Base-by-base conservation (phyloP, 495 filamentous ascomycete genomes). In the Aspergillus indologenus region DNA sequence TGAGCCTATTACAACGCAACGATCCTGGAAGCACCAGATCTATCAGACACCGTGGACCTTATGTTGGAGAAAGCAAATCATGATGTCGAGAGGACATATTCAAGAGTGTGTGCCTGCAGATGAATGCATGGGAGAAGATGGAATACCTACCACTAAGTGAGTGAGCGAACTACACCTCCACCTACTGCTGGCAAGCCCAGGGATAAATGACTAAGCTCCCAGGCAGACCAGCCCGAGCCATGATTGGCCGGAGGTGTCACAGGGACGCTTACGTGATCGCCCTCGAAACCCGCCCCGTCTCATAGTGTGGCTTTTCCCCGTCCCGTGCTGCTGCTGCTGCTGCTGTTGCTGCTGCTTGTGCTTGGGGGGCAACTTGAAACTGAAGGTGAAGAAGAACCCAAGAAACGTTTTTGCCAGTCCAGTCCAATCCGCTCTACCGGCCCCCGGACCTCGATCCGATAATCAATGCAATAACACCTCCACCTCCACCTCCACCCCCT, bases 291-390 rank as follows among this genome's bases (percentile, higher is more conserved):
- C 60, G 65, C 60, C 61, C 60, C 55, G 47, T 56, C 58, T 56
- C 60, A 61, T 66, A 67, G 71, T 57, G 74, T 72, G 72, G 72
- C 72, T 73, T 73, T 74, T 71, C 68, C 68, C 61, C 51, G 64
- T 66, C 68, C 61, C 51, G 64, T 66, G 64, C 66, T 66, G 74
- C 12, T 40, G 26, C 26, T 40, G 6, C 34, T 14, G 4, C 3
- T 40, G 34, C 34, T 40, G 26, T 29, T 29, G 26, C 26, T 40
- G 34, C 34, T 40, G n/a, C n/a, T n/a, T n/a, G n/a, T 40, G 34
- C 34, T 40, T 40, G 34, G 34, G 68, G 61, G 61, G 58, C 47
- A 55, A 58, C 54, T n/a, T n/a, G 60, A 58, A 56, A 24, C 0
- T 3, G 47, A 31, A 14, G 34, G 34, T 2, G 12, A 40, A 2